A percentile compares a stretch with the other conserved stretches of the same genome.
Evolutionary conservation across 768 basidiomycete species (phyloP).

Genomic region (Pulveroboletus sp.): DNA sequence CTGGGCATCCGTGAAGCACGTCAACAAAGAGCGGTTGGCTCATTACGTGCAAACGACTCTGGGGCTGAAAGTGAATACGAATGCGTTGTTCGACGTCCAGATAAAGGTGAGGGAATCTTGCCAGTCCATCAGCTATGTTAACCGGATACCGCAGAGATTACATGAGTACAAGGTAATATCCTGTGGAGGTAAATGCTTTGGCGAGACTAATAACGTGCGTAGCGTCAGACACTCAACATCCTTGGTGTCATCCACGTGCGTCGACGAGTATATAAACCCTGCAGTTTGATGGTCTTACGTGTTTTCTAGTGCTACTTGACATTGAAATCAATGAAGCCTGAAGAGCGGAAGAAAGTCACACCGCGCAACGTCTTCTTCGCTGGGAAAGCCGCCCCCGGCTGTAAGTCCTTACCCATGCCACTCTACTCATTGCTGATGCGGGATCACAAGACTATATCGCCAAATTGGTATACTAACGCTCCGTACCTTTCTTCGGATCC

Average conservation of each 20-base stretch:
- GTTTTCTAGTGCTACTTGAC: conserved; percentile 67
- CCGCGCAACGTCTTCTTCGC: conserved; percentile 96
- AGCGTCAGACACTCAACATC: conserved; percentile 94
- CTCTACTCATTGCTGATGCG: conserved; percentile 3
- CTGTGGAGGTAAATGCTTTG: background rate
- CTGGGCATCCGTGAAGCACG: conserved; percentile 83
- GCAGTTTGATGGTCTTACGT: background rate
- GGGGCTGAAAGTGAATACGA: conserved; percentile 66
- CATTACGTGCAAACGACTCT: conserved; percentile 67
- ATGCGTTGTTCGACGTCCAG: conserved; percentile 88
- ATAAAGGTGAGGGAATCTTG: conserved; percentile 53
- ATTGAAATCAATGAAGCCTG: conserved; percentile 75
- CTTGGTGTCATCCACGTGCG: conserved; percentile 82
- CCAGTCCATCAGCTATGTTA: background rate
- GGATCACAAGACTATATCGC: conserved; percentile 72
- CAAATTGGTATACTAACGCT: conserved; percentile 56
- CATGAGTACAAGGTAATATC: conserved; percentile 83
- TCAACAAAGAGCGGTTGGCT: conserved; percentile 88
- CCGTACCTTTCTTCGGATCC: background rate
- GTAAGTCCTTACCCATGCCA: conserved; percentile 38
- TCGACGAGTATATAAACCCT: background rate
- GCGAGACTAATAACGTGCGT: conserved; percentile 1
- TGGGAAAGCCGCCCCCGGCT: conserved; percentile 94
- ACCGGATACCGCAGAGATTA: conserved; percentile 51
- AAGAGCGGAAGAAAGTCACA: conserved; percentile 75